Conservation (phyloP, 2,329 filamentous ascomycete genomes). For the Teratosphaeriaceae sp. region DNA sequence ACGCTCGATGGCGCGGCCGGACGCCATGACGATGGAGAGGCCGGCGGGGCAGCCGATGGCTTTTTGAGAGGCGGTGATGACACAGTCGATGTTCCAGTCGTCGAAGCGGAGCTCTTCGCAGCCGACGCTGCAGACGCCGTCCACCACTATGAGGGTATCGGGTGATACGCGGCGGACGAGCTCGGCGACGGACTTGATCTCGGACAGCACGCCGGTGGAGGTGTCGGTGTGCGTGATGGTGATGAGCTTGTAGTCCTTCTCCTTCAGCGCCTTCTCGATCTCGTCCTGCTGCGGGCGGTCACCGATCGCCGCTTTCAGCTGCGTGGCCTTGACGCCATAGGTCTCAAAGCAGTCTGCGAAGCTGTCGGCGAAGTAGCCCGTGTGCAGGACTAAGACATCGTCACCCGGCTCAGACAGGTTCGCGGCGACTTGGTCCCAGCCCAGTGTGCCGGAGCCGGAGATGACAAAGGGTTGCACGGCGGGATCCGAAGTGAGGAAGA, state of each 20-base stretch:
- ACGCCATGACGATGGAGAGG: conserved; percentile 90
- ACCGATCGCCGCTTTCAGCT: conserved; percentile 83
- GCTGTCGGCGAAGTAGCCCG: conserved; percentile 93
- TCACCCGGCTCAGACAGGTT: conserved; percentile 88
- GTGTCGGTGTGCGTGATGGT: conserved; percentile 98
- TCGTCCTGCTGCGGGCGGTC: conserved; percentile 78
- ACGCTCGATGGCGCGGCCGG: conserved; percentile 73
- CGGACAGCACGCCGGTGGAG: conserved; percentile 89
- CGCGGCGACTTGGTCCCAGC: conserved; percentile 93
- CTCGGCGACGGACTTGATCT: conserved; percentile 77
- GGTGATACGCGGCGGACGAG: conserved; percentile 81
- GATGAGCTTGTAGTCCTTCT: conserved; percentile 89
- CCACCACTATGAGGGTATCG: conserved; percentile 84
- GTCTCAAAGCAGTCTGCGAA: conserved; percentile 88
- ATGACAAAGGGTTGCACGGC: conserved; percentile 86
- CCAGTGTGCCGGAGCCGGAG: conserved; percentile 88
- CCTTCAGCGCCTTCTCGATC: conserved; percentile 79
- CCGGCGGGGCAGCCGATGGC: conserved; percentile 93
- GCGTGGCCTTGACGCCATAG: conserved; percentile 84
- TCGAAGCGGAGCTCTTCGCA: conserved; percentile 96
- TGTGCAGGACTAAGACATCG: conserved; percentile 86
- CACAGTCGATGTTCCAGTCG: conserved; percentile 86
- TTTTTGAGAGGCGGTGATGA: conserved; percentile 93
- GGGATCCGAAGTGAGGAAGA: conserved; percentile 84
- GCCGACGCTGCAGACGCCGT: conserved; percentile 95